Conservation (phyloP, 2,329 filamentous ascomycete species). For the Colletotrichum lini region DNA sequence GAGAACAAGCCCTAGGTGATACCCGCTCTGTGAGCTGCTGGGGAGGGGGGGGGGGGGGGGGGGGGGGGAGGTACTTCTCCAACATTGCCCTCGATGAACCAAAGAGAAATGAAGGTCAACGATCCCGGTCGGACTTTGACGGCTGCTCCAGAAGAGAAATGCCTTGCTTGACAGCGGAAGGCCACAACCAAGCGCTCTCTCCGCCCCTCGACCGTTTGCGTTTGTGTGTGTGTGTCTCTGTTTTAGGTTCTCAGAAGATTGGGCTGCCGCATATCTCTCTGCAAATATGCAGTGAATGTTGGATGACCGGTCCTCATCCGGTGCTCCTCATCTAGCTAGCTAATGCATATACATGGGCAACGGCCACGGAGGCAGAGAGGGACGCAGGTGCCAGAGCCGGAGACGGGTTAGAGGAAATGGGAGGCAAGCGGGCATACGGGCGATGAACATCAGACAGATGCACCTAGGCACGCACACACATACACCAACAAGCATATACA, state of each 20-base stretch:
- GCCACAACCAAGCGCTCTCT: slow-evolving; percentile 27
- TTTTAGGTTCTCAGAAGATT: slow-evolving; percentile 15
- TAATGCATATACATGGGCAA: slow-evolving; percentile 16
- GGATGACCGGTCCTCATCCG: no score
- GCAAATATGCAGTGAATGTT: slow-evolving; percentile 12
- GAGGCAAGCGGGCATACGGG: slow-evolving; percentile 20
- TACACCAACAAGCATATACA: slow-evolving; percentile 38
- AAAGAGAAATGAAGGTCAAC: slow-evolving; percentile 8
- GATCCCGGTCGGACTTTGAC: slow-evolving; percentile 18
- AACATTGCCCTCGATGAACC: slow-evolving; percentile 5
- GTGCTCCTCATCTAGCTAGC: slow-evolving; percentile 17
- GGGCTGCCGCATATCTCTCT: slow-evolving; percentile 26
- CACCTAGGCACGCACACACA: slow-evolving; percentile 41
- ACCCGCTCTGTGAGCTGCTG: background rate
- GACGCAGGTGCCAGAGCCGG: background rate
- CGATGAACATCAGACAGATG: slow-evolving; percentile 40
- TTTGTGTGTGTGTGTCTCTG: background rate
- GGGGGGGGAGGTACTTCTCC: background rate
- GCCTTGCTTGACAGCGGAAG: background rate
- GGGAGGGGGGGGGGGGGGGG: no score
- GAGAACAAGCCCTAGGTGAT: background rate
- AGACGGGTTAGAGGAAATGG: slow-evolving; percentile 7
- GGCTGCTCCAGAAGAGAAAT: background rate
- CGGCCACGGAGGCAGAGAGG: background rate
- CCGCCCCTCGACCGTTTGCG: slow-evolving; percentile 15